Conservation (phyloP, 371 early-diverging fungal species). For the Rhizomucor pusillus region DNA sequence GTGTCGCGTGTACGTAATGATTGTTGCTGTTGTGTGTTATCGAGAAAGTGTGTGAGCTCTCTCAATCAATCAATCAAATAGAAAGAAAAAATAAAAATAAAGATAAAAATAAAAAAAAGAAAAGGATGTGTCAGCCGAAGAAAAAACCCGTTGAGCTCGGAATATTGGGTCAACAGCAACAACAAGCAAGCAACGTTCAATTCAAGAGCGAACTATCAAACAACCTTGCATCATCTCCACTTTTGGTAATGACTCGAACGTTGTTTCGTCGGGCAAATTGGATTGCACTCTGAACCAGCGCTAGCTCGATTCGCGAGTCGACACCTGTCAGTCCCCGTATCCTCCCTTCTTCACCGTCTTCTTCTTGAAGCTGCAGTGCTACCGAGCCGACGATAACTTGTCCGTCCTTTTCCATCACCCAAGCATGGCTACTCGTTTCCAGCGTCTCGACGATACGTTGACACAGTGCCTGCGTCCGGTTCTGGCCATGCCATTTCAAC, state of each 20-base stretch:
- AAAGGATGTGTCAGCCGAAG: constrained; percentile 1
- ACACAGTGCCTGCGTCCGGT: constrained; percentile 1
- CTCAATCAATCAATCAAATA: too few species aligned
- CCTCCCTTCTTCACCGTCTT: constrained; percentile 26
- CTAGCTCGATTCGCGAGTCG: constrained; percentile 22
- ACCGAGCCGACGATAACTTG: constrained; percentile 25
- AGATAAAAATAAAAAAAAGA: constrained; percentile 3
- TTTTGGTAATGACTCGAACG: constrained; percentile 38
- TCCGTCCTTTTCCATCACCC: constrained; percentile 31
- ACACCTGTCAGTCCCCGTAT: constrained; percentile 33
- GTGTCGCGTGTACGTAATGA: too few species aligned
- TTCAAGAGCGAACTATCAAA: constrained; percentile 24
- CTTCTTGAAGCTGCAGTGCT: constrained; percentile 19
- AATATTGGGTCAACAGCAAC: neutral
- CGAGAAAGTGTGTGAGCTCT: too few species aligned
- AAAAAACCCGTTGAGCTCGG: neutral
- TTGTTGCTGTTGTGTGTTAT: too few species aligned
- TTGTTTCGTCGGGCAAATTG: constrained; percentile 37
- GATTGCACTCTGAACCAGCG: constrained; percentile 36
- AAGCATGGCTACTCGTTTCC: constrained; percentile 25
- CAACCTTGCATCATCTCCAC: constrained; percentile 23
- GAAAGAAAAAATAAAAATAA: constrained; percentile 7
- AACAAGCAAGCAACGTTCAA: too few species aligned
- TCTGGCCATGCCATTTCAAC: constrained; percentile 13
- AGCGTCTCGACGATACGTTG: constrained; percentile 4